These are phyloP conservation scores for Cyclotella sp. DNA, from an alignment of 108 stramenopile genomes.

Conservation along the genomic window DNA sequence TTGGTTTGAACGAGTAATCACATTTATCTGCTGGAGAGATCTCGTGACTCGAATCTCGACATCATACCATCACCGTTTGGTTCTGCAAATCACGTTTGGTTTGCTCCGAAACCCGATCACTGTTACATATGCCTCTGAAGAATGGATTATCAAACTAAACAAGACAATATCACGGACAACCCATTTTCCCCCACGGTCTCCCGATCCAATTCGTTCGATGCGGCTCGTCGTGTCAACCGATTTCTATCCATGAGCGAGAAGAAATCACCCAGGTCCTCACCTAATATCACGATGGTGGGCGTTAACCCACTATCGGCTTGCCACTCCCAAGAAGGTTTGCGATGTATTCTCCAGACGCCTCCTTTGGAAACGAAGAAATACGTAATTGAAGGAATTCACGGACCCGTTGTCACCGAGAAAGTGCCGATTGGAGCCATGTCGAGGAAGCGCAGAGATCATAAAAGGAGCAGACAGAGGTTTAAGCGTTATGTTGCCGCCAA, in stretches of 20 bases:
- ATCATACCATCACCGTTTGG: too few species aligned
- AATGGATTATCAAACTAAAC: background rate
- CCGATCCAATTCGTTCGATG: background rate
- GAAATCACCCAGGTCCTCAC: background rate
- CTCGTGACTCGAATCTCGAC: too few species aligned
- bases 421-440: background rate
- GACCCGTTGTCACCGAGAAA: conserved; percentile 17
- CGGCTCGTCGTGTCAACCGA: background rate
- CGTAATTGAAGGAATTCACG: conserved; percentile 39
- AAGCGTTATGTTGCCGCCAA: conserved; percentile 37
- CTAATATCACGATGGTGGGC: background rate
- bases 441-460: background rate
- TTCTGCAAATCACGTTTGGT: too few species aligned
- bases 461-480: conserved; percentile 19
- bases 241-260: conserved; percentile 6
- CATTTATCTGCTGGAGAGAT: too few species aligned
- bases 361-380: conserved; percentile 1
- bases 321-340: conserved; percentile 6
- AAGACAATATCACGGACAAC: background rate
- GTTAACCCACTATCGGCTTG: conserved; percentile 1
- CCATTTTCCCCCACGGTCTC: conserved; percentile 3
- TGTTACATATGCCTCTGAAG: background rate
- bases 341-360: background rate
- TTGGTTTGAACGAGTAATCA: too few species aligned
- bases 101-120: too few species aligned